phyloP scores from a whole-genome alignment of 1,284 basidiomycete species.

The Thelephora terrestris region DNA sequence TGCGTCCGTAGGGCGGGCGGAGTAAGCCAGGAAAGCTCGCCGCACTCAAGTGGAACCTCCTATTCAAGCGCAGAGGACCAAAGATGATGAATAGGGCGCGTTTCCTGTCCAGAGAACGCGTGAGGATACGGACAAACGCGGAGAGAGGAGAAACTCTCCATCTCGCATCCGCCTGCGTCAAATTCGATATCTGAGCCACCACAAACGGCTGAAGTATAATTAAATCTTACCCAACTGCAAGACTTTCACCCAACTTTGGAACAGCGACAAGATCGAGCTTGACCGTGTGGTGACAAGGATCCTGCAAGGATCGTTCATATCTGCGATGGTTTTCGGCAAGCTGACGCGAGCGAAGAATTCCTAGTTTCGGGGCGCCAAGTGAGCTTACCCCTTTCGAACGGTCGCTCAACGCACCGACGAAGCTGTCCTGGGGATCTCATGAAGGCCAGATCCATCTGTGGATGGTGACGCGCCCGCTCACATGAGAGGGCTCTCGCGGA shows the following conservation, averaged over 20 bases:
- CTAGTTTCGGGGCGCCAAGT: slow-evolving; percentile 25
- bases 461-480: slow-evolving; percentile 56
- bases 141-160: slow-evolving; percentile 60
- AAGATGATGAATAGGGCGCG: slow-evolving; percentile 79
- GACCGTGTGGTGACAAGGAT: slow-evolving; percentile 28
- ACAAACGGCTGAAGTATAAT: slow-evolving; percentile 80
- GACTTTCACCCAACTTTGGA: slow-evolving; percentile 63
- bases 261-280: slow-evolving; percentile 84
- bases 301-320: too few relatives aligned
- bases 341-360: slow-evolving; percentile 67
- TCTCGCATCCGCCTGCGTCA: slow-evolving; percentile 85
- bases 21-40: slow-evolving; percentile 63
- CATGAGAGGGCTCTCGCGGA: too few relatives aligned
- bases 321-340: slow-evolving; percentile 33
- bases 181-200: slow-evolving; percentile 68
- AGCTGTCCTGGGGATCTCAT: slow-evolving; percentile 71
- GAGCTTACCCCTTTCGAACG: slow-evolving; percentile 2
- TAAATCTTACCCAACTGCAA: slow-evolving; percentile 62
- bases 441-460: slow-evolving; percentile 73
- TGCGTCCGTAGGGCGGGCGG: slow-evolving; percentile 60
- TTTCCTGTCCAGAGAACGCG: slow-evolving; percentile 46
- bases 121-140: neutral
- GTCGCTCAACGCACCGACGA: slow-evolving; percentile 44
- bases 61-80: slow-evolving; percentile 73
- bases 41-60: slow-evolving; percentile 79